Evolutionary conservation across 2,329 filamentous ascomycete genomes (phyloP).

Genomic region (Neopestalotiopsis clavispora): DNA sequence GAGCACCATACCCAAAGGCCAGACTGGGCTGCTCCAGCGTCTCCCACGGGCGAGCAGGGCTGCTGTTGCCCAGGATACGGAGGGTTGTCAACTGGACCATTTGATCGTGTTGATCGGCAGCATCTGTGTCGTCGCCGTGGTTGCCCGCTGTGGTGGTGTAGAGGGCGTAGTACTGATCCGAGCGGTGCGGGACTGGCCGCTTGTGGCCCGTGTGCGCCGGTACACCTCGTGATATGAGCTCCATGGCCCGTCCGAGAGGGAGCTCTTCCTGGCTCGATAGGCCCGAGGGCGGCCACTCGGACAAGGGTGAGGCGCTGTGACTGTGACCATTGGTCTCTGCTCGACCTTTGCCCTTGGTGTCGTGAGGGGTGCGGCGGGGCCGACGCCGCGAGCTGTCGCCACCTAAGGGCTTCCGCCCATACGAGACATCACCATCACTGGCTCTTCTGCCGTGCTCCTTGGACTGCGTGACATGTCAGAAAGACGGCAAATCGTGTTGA

Average conservation of each 20-base stretch:
- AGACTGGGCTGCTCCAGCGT: constrained; percentile 77
- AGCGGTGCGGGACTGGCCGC: constrained; percentile 57
- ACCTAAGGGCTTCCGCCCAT: constrained; percentile 27
- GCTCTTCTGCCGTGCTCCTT: constrained; percentile 36
- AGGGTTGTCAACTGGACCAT: constrained; percentile 66
- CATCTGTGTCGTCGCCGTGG: constrained; percentile 43
- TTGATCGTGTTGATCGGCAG: constrained; percentile 54
- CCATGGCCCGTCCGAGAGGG: constrained; percentile 57
- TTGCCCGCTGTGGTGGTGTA: constrained; percentile 58
- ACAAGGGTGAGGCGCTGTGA: constrained; percentile 44
- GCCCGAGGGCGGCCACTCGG: constrained; percentile 62
- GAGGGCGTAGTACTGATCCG: constrained; percentile 60
- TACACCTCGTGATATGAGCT: constrained; percentile 62
- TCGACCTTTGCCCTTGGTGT: constrained; percentile 45
- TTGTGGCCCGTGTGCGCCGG: constrained; percentile 61
- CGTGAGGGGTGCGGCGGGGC: constrained; percentile 44
- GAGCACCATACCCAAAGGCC: constrained; percentile 68
- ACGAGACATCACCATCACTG: constrained; percentile 39
- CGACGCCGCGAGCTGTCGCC: constrained; percentile 44
- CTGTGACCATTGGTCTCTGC: constrained; percentile 36
- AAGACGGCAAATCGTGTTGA: not conserved
- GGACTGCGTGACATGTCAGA: constrained; percentile 28
- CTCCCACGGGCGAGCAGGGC: constrained; percentile 64
- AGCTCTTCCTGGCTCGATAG: constrained; percentile 55
- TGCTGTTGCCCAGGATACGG: constrained; percentile 45